Evolutionary conservation across 2,329 filamentous ascomycete genomes (phyloP).

Genomic region (Aspergillus brasiliensis): DNA sequence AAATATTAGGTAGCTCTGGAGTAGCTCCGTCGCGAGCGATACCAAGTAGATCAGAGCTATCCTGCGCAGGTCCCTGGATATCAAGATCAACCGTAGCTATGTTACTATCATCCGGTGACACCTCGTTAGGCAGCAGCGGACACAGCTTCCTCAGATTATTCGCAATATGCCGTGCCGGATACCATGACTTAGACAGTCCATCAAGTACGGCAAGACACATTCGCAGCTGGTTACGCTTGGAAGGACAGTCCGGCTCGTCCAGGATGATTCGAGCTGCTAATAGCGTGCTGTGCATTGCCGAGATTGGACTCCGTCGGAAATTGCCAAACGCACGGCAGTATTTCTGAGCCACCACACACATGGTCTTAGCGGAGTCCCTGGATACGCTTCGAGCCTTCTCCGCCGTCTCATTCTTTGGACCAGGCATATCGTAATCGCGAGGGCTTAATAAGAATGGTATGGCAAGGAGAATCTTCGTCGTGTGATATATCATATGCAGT

Average conservation of each 20-base stretch:
- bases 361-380: slow-evolving; percentile 25
- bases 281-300: slow-evolving; percentile 38
- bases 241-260: background rate
- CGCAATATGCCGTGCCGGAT: slow-evolving; percentile 7
- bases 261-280: slow-evolving; percentile 30
- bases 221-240: background rate
- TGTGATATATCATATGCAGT: slow-evolving; percentile 40
- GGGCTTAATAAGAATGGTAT: slow-evolving; percentile 27
- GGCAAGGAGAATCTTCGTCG: slow-evolving; percentile 34
- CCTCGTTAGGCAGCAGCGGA: background rate
- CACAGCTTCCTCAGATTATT: background rate
- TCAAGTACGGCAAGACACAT: slow-evolving; percentile 11
- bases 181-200: slow-evolving; percentile 5
- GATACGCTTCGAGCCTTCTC: slow-evolving; percentile 16
- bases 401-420: background rate
- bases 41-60: background rate
- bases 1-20: background rate
- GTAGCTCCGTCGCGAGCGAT: background rate
- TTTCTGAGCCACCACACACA: slow-evolving; percentile 30
- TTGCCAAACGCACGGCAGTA: slow-evolving; percentile 36
- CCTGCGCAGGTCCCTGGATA: background rate
- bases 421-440: background rate
- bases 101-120: background rate
- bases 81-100: no score
- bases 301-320: slow-evolving; percentile 37